phyloP scores from a whole-genome alignment of 169 alveolate genomes.

The Theileria luwenshuni region DNA sequence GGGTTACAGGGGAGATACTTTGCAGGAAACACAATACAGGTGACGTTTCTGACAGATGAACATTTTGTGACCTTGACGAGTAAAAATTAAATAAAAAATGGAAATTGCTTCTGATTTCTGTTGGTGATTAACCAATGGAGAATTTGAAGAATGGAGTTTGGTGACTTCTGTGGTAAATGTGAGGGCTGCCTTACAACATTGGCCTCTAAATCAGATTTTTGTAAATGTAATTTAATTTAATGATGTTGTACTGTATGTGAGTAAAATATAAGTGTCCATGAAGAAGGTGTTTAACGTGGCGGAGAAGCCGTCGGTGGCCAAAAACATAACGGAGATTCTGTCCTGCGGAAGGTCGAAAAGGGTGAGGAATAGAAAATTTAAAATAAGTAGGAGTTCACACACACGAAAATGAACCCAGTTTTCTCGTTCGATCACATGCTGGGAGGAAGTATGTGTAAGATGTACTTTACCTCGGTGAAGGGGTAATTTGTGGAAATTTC shows the following conservation, averaged over 20 bases:
- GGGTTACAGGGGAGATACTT: constrained; percentile 82
- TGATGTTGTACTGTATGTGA: too few species aligned
- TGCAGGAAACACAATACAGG: constrained; percentile 83
- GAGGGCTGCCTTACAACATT: too few species aligned
- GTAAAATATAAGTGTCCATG: constrained; percentile 46
- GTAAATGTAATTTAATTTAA: not conserved
- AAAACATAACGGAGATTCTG: constrained; percentile 92
- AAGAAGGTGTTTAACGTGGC: constrained; percentile 86
- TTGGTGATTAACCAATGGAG: too few species aligned
- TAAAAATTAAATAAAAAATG: not conserved
- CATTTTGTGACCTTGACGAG: constrained; percentile 30
- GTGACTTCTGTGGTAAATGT: too few species aligned
- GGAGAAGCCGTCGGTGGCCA: constrained; percentile 99
- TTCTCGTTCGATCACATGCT: constrained; percentile 67
- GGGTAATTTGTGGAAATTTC: constrained; percentile 74
- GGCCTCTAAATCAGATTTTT: not conserved
- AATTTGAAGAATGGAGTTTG: too few species aligned
- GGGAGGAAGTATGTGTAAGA: constrained; percentile 73
- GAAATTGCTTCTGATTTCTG: constrained; percentile 1
- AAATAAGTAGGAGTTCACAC: constrained; percentile 51
- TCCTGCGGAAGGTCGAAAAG: constrained; percentile 54
- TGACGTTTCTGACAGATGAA: constrained; percentile 70
- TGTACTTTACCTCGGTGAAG: constrained; percentile 91
- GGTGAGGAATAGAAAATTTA: constrained; percentile 25
- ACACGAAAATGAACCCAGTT: constrained; percentile 73